phyloP scores from a whole-genome alignment of 805 yeast genomes.

The Candida peoriensis region DNA sequence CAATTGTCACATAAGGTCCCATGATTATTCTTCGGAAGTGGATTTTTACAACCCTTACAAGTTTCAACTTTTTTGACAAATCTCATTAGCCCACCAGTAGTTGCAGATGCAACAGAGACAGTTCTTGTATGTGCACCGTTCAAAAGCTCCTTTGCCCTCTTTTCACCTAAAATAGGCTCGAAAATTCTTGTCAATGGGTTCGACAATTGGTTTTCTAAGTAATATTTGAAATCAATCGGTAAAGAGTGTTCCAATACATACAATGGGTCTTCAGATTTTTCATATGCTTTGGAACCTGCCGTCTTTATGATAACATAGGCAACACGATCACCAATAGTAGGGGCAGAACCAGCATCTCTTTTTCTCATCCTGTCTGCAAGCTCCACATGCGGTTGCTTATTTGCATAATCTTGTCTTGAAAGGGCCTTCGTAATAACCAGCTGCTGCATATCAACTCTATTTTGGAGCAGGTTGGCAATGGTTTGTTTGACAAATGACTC shows the following conservation, averaged over 20 bases:
- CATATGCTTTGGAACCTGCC: conserved; percentile 79
- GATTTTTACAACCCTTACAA: conserved; percentile 85
- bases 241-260: conserved; percentile 87
- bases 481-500: conserved; percentile 79
- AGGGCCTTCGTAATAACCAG: conserved; percentile 91
- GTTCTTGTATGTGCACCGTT: conserved; percentile 83
- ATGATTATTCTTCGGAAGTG: conserved; percentile 51
- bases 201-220: conserved; percentile 85
- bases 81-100: conserved; percentile 78
- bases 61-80: conserved; percentile 86
- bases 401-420: conserved; percentile 82
- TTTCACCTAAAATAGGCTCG: conserved; percentile 90
- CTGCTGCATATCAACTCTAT: conserved; percentile 87
- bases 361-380: conserved; percentile 93
- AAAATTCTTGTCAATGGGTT: conserved; percentile 92
- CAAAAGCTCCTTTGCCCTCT: conserved; percentile 71
- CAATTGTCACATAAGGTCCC: conserved; percentile 85
- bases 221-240: conserved; percentile 92
- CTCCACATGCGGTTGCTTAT: conserved; percentile 96
- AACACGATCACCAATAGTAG: conserved; percentile 94
- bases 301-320: conserved; percentile 90
- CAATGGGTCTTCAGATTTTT: conserved; percentile 94
- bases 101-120: conserved; percentile 47
- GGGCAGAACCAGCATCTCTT: conserved; percentile 97
- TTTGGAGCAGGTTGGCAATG: conserved; percentile 86